Evolutionary conservation across 2,329 filamentous ascomycete genomes (phyloP).

Genomic region (Daldinia sp.): DNA sequence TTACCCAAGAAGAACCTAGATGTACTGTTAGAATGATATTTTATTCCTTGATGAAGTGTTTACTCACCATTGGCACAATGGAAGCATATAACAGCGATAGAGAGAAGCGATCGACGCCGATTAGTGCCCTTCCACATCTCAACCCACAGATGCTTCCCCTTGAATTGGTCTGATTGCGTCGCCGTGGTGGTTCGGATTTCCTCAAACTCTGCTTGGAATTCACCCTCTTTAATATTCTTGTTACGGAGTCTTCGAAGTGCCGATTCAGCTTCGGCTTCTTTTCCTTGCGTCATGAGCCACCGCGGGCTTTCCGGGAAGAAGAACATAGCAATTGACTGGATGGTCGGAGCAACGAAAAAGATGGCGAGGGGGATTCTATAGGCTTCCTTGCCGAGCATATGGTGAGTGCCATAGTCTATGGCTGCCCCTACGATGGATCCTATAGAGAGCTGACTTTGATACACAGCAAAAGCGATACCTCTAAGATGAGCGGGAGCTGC

Average conservation of each 20-base stretch:
- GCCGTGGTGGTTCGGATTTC: conserved; percentile 50
- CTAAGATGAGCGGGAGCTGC: conserved; percentile 53
- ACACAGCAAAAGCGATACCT: conserved; percentile 53
- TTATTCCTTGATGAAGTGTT: background rate
- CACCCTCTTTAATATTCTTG: conserved; percentile 45
- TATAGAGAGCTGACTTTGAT: conserved; percentile 50
- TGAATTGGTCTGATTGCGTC: conserved; percentile 47
- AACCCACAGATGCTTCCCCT: conserved; percentile 47
- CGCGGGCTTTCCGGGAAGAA: conserved; percentile 56
- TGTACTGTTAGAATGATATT: conserved; percentile 9
- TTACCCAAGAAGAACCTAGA: conserved; percentile 51
- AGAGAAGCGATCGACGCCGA: conserved; percentile 49
- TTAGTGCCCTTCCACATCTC: conserved; percentile 53
- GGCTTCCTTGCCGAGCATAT: conserved; percentile 38
- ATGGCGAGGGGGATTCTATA: conserved; percentile 50
- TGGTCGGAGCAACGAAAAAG: conserved; percentile 51
- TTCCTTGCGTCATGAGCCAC: conserved; percentile 56
- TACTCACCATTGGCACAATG: conserved; percentile 51
- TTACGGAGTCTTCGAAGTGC: conserved; percentile 50
- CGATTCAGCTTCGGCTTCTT: conserved; percentile 49
- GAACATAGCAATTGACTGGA: conserved; percentile 51
- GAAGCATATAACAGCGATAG: conserved; percentile 51
- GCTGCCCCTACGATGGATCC: conserved; percentile 53
- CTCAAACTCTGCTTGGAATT: conserved; percentile 50
- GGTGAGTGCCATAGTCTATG: conserved; percentile 50